Evolutionary conservation across 768 basidiomycete species (phyloP).

Genomic region (Suillus alpinus): DNA sequence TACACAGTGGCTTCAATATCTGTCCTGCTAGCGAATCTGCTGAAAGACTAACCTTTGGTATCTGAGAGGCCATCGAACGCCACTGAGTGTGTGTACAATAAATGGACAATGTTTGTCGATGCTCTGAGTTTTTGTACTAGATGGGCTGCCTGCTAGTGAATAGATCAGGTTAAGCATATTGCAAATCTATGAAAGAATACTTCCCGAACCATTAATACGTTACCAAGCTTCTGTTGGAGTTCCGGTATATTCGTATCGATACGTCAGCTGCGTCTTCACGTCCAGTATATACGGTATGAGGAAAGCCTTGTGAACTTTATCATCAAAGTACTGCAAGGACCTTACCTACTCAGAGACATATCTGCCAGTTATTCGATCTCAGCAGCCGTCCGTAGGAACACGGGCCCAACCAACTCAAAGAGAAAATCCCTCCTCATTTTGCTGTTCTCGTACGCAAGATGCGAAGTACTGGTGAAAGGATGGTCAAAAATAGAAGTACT

Average conservation of each 20-base stretch:
- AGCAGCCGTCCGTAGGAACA: not conserved
- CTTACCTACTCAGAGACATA: not conserved
- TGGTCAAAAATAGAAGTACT: not conserved
- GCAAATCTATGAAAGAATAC: not conserved
- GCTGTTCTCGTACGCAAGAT: not conserved
- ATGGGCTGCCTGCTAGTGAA: not conserved
- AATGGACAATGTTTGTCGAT: not conserved
- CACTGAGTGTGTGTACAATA: not conserved
- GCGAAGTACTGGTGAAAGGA: not conserved
- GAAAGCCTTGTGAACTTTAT: not conserved
- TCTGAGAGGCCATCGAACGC: not conserved
- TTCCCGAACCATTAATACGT: not conserved
- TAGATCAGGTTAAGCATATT: not conserved
- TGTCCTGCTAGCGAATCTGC: not conserved
- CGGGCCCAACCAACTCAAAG: not conserved
- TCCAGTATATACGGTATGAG: not conserved
- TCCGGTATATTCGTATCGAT: not conserved
- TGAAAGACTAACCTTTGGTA: constrained; percentile 16
- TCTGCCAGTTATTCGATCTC: not conserved
- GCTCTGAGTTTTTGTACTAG: not conserved
- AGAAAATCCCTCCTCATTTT: not conserved
- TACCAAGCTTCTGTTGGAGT: not conserved
- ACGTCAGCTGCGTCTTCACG: not conserved
- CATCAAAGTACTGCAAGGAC: not conserved
- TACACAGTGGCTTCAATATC: not conserved